Conservation (phyloP, 805 yeast genomes). For the Huiozyma naganishii region DNA sequence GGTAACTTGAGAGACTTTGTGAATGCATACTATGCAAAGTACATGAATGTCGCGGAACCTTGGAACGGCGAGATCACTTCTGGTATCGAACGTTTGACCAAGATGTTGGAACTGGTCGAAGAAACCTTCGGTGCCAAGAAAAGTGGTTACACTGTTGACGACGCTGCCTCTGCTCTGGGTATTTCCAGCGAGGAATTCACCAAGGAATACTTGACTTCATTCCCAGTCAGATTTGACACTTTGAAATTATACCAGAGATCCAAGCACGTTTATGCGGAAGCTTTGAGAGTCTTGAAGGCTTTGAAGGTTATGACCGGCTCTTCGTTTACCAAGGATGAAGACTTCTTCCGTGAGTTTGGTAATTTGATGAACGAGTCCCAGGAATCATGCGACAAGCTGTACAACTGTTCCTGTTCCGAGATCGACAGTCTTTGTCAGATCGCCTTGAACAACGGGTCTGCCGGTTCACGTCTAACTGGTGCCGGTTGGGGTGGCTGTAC, state of each 20-base stretch:
- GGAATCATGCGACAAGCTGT: conserved; percentile 36
- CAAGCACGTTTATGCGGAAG: conserved; percentile 51
- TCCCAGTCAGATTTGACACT: conserved; percentile 44
- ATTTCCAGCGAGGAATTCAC: conserved; percentile 33
- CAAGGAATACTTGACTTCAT: conserved; percentile 35
- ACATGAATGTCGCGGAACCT: conserved; percentile 17
- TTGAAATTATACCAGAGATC: conserved; percentile 48
- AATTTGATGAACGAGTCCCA: conserved; percentile 50
- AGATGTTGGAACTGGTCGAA: conserved; percentile 37
- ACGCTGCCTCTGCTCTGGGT: conserved; percentile 36
- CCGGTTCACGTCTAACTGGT: conserved; percentile 65
- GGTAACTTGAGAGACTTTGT: conserved; percentile 59
- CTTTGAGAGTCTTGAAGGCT: conserved; percentile 46
- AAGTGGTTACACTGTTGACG: conserved; percentile 41
- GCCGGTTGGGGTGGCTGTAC: conserved; percentile 75
- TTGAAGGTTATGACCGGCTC: conserved; percentile 30
- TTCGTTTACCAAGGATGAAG: conserved; percentile 13
- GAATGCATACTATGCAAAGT: conserved; percentile 35
- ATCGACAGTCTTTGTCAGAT: conserved; percentile 43
- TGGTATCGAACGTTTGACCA: conserved; percentile 32
- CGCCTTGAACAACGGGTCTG: conserved; percentile 45
- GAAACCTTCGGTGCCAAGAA: conserved; percentile 29
- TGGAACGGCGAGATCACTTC: conserved; percentile 40
- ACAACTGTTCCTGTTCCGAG: conserved; percentile 46
- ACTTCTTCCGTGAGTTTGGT: conserved; percentile 39